Percentiles rank a stretch among this genome's conserved stretches.
Conservation (phyloP, 495 filamentous ascomycete species). For the Talaromyces stipitatus region DNA sequence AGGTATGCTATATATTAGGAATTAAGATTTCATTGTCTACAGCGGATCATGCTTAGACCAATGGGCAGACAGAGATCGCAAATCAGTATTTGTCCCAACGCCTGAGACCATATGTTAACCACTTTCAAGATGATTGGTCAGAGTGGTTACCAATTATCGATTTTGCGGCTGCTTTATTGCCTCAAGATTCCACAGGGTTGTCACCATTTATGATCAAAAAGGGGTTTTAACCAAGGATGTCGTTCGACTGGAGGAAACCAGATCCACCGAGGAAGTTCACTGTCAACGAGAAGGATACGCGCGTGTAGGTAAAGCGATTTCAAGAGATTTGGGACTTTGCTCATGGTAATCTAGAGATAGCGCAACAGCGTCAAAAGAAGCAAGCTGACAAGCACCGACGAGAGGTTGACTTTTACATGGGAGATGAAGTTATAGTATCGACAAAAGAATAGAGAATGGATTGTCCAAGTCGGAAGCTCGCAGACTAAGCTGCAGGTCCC, state of each 20-base stretch:
- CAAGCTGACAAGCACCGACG: conserved; percentile 2
- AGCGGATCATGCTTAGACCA: conserved; percentile 11
- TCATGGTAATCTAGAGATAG: not conserved
- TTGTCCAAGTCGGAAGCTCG: not conserved
- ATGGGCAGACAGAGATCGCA: conserved; percentile 9
- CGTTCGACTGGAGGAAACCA: not conserved
- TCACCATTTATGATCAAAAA: conserved; percentile 5
- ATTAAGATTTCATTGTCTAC: conserved; percentile 14
- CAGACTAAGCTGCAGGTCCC: not conserved
- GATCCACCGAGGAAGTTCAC: not conserved
- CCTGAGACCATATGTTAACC: conserved; percentile 3
- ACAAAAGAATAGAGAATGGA: not conserved
- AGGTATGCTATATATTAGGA: conserved; percentile 10
- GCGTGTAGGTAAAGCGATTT: not conserved
- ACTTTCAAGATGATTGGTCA: conserved; percentile 9
- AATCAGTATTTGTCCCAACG: conserved; percentile 5
- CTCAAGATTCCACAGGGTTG: not conserved
- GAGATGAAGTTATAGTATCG: not conserved
- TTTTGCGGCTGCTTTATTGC: not conserved
- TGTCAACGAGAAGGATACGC: not conserved
- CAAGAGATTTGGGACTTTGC: not conserved
- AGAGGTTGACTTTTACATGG: not conserved
- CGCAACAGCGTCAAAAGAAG: not conserved
- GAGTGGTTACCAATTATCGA: conserved; percentile 4
- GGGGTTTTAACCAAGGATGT: not conserved